Evolutionary conservation across 2,329 filamentous ascomycete species (phyloP), one percentile per base, ranked within the genome.

Genomic region (Xylaria sp.): DNA sequence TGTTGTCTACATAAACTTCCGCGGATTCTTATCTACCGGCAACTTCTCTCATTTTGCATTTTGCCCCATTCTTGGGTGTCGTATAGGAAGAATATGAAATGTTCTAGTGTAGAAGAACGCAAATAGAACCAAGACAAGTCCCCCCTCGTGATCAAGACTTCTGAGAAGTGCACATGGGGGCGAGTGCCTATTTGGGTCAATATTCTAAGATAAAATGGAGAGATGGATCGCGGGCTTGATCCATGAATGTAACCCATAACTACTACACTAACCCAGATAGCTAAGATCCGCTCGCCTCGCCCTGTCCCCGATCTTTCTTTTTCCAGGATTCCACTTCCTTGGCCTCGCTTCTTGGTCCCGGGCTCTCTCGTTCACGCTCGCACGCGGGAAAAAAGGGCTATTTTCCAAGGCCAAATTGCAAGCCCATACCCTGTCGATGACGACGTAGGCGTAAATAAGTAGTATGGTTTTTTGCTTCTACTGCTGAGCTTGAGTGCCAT

Each of bases 381-480:
- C 40, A 37, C 3, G 18, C n/a, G 16, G 32, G 35, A 65, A 35
- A 60, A 10, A 6, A 5, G 25, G 48, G 23, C 23, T 48, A 21
- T 40, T 10, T n/a, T 48, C 18, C 2, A 32, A 47, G 48, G 27
- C 12, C 27, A 55, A 47, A 53, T 53, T 60, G 18, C 47, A 47
- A 50, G 55, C 47, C 47, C 13, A 37, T 35, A 23, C 60, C 63
- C 48, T 65, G 63, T 57, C 63, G 32, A 55, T 66, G 58, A 66
- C 50, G 58, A 47, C 2, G 50, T 40, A 16, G 10, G 4, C 27
- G 51, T 54, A 54, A n/a, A 53, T 35, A n/a, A 16, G n/a, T 32
- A n/a, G 16, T 8, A 18, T 13, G 13, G 9, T 16, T 35, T 53
- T 18, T 58, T 54, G 8, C 48, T 48, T 48, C 16, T 47, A 12